Evolutionary conservation across 805 yeast genomes (phyloP).

Genomic region (Sugiyamaella mastotermitis): DNA sequence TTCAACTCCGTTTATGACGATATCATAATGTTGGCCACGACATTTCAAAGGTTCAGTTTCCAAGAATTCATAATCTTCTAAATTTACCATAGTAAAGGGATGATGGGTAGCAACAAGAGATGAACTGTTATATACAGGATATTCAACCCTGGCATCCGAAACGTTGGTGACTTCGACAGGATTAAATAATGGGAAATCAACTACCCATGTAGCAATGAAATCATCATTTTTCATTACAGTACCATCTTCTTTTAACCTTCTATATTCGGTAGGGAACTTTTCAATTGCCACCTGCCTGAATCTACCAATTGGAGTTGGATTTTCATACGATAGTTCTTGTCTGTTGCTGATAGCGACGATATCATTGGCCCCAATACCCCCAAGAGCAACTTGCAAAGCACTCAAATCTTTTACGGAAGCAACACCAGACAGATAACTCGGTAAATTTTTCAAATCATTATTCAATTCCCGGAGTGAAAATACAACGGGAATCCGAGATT

Average conservation of each 20-base stretch:
- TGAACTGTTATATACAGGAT: constrained; percentile 54
- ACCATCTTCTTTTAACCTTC: constrained; percentile 31
- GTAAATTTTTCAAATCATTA: not conserved
- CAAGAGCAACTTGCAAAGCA: not conserved
- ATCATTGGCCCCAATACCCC: constrained; percentile 58
- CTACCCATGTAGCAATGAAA: constrained; percentile 58
- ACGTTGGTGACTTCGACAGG: constrained; percentile 46
- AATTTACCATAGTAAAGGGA: constrained; percentile 90
- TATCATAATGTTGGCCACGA: constrained; percentile 87
- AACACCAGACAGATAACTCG: not conserved
- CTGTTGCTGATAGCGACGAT: constrained; percentile 76
- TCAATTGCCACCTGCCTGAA: constrained; percentile 69
- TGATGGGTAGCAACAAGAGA: constrained; percentile 77
- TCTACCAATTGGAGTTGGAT: constrained; percentile 91
- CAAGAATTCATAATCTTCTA: constrained; percentile 58
- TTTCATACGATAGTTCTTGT: constrained; percentile 65
- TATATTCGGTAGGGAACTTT: constrained; percentile 45
- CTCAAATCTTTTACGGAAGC: not conserved
- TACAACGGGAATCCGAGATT: constrained; percentile 13
- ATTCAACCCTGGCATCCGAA: constrained; percentile 24
- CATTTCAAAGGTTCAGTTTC: constrained; percentile 53
- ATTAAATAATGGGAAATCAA: constrained; percentile 86
- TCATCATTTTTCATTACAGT: constrained; percentile 7
- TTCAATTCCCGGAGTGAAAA: constrained; percentile 3
- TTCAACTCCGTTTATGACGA: constrained; percentile 91